Conservation (phyloP, 495 filamentous ascomycete species). For the Xylaria longipes region DNA sequence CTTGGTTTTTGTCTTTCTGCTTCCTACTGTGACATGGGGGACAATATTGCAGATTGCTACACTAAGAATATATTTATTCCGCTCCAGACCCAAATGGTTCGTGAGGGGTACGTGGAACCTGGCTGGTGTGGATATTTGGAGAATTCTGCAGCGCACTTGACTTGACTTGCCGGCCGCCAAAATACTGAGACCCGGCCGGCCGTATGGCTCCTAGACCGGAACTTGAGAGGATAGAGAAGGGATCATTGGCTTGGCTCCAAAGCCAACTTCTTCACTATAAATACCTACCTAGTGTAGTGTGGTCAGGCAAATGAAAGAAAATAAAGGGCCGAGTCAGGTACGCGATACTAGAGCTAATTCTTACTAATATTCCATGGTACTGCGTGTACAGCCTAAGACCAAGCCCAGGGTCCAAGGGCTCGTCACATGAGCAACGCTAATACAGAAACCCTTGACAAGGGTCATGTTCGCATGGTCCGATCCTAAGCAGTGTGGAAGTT, state of each 20-base stretch:
- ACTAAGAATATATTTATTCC: not conserved
- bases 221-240: not conserved
- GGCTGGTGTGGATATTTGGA: constrained; percentile 17
- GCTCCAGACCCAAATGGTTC: not conserved
- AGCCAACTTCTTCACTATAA: not conserved
- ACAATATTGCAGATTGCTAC: not conserved
- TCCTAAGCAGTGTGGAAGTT: not conserved
- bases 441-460: constrained; percentile 7
- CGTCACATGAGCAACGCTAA: constrained; percentile 11
- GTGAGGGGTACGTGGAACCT: constrained; percentile 18
- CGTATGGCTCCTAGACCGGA: not conserved
- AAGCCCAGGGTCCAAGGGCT: constrained; percentile 13
- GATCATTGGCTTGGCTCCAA: not conserved
- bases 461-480: not conserved
- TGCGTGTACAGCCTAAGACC: not conserved
- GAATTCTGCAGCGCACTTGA: constrained; percentile 17
- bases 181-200: not conserved
- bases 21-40: no score
- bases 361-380: not conserved
- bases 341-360: not conserved
- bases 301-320: not conserved
- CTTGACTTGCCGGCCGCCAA: not conserved
- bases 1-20: no score
- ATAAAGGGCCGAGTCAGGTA: constrained; percentile 4
- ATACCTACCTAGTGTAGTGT: not conserved